Base-by-base conservation (phyloP, 768 basidiomycete genomes). In the Tylopilus intermedius region DNA sequence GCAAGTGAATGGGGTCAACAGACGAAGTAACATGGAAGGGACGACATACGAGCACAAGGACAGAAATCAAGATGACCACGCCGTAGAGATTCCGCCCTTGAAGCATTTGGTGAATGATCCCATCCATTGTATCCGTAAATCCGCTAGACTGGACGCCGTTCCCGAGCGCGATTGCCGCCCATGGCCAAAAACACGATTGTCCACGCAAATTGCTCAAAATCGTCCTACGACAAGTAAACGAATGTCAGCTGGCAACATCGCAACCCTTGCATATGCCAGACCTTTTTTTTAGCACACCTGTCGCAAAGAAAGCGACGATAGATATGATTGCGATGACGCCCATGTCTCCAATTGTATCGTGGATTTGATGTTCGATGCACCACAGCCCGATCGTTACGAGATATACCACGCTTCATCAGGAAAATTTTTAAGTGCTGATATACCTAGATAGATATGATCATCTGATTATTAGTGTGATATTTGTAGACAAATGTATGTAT, bases 251-350 rank as follows among this genome's bases (percentile, higher is more conserved):
- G 29, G 32, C 33, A 9, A 29, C 8, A 46, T 9, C 15, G 18
- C 24, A 2, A n/a, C 14, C 27, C 8, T 14, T 22, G 3, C 7
- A 18, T 47, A 59, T 41, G 3, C 73, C 29, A 27, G 53, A 90
- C 93, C 87, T 18, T 18, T 98, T 98, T 62, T 93, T 92, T 44
- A 99, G 72, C 5, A 97, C 83, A 1, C 92, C 91, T 0, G 93
- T 90, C 5, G 89, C 88, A 69, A 97, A 99, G 74, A 99, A 98
- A 1, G 88, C 87, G 6, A 97, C 77, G 42, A 98, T 78, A 0
- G 95, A 96, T 42, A 99, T 77, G 59, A 98, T 83, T 2, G 95
- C 94, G 58, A 99, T 94, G 61, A 97, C 79, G 29, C 96, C 96
- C 94, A 98, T 99, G 67, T 98, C 94, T 1, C 96, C 96, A 3